phyloP scores from a whole-genome alignment of 345 rosid genomes.

The Acer saccharum region DNA sequence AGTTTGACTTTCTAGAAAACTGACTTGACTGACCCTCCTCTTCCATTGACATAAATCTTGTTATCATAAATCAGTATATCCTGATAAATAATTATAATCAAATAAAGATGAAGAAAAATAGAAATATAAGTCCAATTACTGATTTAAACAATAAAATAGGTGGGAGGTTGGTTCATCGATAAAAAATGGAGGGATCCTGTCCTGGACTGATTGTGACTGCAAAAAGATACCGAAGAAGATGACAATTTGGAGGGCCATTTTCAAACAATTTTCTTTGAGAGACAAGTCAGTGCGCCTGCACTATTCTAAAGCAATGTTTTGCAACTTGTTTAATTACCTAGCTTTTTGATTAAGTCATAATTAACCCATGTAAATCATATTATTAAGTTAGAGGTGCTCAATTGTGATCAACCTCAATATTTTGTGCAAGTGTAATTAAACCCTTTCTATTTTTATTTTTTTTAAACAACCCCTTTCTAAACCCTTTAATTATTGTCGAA shows the following conservation, averaged over 20 bases:
- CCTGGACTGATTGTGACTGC: neutral
- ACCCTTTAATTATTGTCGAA: neutral
- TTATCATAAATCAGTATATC: too few relatives aligned
- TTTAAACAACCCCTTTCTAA: neutral
- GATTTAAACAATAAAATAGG: too few relatives aligned
- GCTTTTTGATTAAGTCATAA: slow-evolving; percentile 1
- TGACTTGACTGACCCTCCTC: too few relatives aligned
- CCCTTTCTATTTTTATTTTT: neutral
- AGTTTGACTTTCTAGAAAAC: too few relatives aligned
- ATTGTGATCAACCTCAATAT: neutral
- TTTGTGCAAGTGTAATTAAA: neutral
- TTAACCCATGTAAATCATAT: neutral
- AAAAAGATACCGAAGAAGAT: neutral
- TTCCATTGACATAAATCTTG: too few relatives aligned
- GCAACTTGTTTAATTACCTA: neutral
- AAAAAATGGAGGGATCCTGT: neutral
- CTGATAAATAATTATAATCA: too few relatives aligned
- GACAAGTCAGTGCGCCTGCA: neutral
- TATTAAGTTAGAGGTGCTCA: neutral
- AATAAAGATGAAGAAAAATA: too few relatives aligned
- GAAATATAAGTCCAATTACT: too few relatives aligned
- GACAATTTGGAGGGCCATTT: neutral
- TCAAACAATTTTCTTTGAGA: neutral
- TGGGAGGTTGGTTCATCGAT: neutral
- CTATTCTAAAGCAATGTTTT: neutral